These are phyloP conservation scores for Pseudogymnoascus sp. DNA, from an alignment of 2,329 filamentous ascomycete genomes.

Conservation along the genomic window DNA sequence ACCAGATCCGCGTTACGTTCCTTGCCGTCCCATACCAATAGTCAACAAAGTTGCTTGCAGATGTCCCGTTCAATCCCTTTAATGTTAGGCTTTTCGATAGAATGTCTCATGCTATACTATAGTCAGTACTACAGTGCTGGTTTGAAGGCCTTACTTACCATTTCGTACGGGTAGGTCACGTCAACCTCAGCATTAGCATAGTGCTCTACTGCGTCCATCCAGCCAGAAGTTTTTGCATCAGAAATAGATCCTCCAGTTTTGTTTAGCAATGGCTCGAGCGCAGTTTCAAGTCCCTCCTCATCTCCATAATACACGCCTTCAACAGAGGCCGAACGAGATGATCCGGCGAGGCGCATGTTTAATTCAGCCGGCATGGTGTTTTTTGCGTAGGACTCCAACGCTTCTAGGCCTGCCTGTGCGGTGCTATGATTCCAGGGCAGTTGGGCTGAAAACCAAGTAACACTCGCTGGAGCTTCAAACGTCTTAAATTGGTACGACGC, in stretches of 20 bases:
- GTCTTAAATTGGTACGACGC: constrained; percentile 28
- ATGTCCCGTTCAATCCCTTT: constrained; percentile 40
- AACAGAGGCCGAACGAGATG: background rate
- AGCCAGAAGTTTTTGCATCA: background rate
- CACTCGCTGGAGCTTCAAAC: constrained; percentile 27
- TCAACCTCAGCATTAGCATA: background rate
- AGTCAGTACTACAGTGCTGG: background rate
- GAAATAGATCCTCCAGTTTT: background rate
- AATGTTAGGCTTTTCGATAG: constrained; percentile 52
- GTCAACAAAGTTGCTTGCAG: constrained; percentile 35
- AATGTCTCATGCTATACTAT: constrained; percentile 39
- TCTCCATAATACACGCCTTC: background rate
- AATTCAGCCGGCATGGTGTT: background rate
- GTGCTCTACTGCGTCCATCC: background rate
- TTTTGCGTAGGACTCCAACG: background rate
- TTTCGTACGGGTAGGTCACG: background rate
- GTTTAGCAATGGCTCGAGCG: background rate
- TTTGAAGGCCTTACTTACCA: background rate
- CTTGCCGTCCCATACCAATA: constrained; percentile 49
- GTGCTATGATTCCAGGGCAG: constrained; percentile 12
- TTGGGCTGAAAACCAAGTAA: constrained; percentile 20
- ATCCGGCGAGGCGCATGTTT: background rate
- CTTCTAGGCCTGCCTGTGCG: background rate
- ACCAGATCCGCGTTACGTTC: constrained; percentile 44
- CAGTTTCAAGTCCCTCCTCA: background rate